Evolutionary conservation across 352 stramenopile genomes (phyloP).

Genomic region (Phytophthora foliorum): DNA sequence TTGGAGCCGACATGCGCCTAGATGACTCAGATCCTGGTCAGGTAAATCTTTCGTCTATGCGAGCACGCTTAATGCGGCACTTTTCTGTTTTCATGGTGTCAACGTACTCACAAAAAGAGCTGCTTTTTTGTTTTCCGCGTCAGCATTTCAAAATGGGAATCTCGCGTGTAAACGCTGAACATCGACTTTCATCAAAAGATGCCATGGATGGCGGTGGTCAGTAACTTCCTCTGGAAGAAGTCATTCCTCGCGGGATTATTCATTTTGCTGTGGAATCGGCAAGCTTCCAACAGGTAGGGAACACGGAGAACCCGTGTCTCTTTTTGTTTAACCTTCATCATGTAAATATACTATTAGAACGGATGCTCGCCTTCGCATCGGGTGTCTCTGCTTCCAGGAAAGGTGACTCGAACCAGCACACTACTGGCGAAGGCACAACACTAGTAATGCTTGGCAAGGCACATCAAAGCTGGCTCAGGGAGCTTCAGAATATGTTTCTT

Average conservation of each 20-base stretch:
- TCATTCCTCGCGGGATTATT: conserved; percentile 58
- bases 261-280: conserved; percentile 58
- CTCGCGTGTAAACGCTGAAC: neutral
- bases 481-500: conserved; percentile 59
- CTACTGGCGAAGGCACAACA: conserved; percentile 29
- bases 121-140: conserved; percentile 68
- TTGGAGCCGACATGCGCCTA: conserved; percentile 53
- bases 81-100: conserved; percentile 60
- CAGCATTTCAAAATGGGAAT: conserved; percentile 30
- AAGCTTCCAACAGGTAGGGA: conserved; percentile 42
- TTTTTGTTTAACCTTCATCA: conserved; percentile 67
- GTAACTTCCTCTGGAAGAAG: conserved; percentile 51
- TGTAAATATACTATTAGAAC: conserved; percentile 46
- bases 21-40: neutral
- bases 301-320: conserved; percentile 18
- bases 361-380: conserved; percentile 46
- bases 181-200: conserved; percentile 10
- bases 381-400: conserved; percentile 2
- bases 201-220: conserved; percentile 20
- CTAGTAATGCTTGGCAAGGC: conserved; percentile 65
- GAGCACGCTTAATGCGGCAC: conserved; percentile 54
- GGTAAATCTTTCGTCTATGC: neutral
- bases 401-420: neutral
- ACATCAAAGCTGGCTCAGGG: conserved; percentile 71
- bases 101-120: conserved; percentile 49